Evolutionary conservation across 768 basidiomycete species (phyloP).

Genomic region (Leccinum rimulosum): DNA sequence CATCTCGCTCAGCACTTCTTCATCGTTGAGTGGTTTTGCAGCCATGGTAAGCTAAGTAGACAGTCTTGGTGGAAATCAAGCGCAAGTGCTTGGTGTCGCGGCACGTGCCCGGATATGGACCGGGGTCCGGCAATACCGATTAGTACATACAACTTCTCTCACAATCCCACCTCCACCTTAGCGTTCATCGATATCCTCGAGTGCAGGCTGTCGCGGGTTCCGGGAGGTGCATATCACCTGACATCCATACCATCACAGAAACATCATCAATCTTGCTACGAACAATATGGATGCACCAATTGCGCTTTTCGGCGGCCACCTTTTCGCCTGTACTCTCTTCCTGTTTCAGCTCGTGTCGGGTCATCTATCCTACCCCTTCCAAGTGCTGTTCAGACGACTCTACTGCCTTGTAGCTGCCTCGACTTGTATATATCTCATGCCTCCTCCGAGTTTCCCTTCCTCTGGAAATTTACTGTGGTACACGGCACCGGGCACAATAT

Average conservation of each 20-base stretch:
- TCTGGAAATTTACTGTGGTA: slow-evolving; percentile 82
- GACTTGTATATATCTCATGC: slow-evolving; percentile 17
- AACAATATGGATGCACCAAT: slow-evolving; percentile 22
- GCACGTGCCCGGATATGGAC: background rate
- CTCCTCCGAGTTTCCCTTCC: slow-evolving; percentile 52
- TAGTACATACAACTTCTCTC: background rate
- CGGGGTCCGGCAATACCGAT: background rate
- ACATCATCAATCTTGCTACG: background rate
- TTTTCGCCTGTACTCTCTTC: slow-evolving; percentile 17
- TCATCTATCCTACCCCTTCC: slow-evolving; percentile 18
- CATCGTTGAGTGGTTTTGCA: slow-evolving; percentile 82
- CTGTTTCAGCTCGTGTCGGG: slow-evolving; percentile 12
- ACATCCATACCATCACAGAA: background rate
- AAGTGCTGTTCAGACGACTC: slow-evolving; percentile 17
- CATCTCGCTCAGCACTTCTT: slow-evolving; percentile 95
- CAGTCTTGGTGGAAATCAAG: background rate
- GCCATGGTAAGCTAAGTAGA: slow-evolving; percentile 46
- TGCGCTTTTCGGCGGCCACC: slow-evolving; percentile 14
- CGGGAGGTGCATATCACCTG: background rate
- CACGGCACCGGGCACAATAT: slow-evolving; percentile 46
- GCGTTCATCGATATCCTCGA: too few relatives aligned
- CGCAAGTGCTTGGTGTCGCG: too few relatives aligned
- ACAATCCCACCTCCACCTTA: background rate
- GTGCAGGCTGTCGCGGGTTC: background rate
- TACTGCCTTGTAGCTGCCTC: slow-evolving; percentile 20